Evolutionary conservation across 108 stramenopile species (phyloP).

Genomic region (Craspedostauros australis): DNA sequence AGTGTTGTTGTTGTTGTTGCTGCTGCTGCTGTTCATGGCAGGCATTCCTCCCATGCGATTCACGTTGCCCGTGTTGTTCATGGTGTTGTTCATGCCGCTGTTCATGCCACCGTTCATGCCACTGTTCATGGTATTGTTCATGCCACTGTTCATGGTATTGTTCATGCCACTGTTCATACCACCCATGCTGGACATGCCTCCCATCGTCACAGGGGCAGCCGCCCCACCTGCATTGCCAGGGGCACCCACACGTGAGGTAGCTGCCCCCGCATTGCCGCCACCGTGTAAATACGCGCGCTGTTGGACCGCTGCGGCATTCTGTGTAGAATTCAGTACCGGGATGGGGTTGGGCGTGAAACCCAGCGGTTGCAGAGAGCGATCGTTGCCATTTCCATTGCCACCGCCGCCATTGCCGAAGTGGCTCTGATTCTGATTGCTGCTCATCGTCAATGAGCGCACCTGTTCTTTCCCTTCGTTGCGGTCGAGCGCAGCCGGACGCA

Average conservation of each 20-base stretch:
- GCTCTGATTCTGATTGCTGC: too few relatives aligned
- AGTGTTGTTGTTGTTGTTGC: conserved; percentile 20
- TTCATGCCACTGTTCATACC: background rate
- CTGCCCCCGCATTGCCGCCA: too few relatives aligned
- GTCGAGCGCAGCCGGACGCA: too few relatives aligned
- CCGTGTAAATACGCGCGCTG: too few relatives aligned
- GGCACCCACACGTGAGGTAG: background rate
- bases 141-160: background rate
- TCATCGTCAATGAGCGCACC: too few relatives aligned
- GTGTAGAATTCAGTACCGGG: too few relatives aligned
- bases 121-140: background rate
- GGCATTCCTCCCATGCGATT: background rate
- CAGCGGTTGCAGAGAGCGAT: too few relatives aligned
- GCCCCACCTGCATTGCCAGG: background rate
- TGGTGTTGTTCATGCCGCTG: background rate
- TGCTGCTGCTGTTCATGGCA: conserved; percentile 6
- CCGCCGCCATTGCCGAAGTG: too few relatives aligned
- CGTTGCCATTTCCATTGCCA: too few relatives aligned
- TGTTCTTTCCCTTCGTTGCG: too few relatives aligned
- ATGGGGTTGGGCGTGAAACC: too few relatives aligned
- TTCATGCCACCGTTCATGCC: background rate
- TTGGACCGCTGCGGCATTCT: too few relatives aligned
- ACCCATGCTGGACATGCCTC: background rate
- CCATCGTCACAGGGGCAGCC: background rate
- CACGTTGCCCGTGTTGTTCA: background rate